Evolutionary conservation across 495 filamentous ascomycete species (phyloP), one percentile per base, ranked within the genome.

Genomic region (Penicillium paxilli): DNA sequence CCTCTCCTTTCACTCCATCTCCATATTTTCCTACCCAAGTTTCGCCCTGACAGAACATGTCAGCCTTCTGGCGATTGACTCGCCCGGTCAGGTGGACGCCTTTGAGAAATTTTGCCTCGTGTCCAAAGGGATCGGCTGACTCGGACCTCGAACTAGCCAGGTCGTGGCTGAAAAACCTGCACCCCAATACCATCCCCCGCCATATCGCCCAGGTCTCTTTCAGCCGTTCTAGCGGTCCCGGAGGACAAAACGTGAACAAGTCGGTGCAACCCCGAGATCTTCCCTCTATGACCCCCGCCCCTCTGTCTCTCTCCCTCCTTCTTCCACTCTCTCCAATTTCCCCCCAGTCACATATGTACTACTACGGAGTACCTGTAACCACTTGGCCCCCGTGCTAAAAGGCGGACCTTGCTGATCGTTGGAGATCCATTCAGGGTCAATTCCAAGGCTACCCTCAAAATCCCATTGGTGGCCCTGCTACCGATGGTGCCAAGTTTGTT

Each of bases 231-330:
- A 90, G 90, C 51, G 94, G 94, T 0, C 89, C 93, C 9, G 94
- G 94, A 17, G 94, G 94, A 5, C 94, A 98, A 65, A 93, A 97
- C 73, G 90, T 94, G 40, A 98, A 98, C 71, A 97, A 96, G 93
- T 97, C 76, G 55, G 83, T 77, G 54, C 51, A 60, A 50, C 30
- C 56, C 60, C 57, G 60, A 63, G 45, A 44, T 49, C 35, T n/a
- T n/a, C n/a, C n/a, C n/a, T n/a, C n/a, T n/a, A n/a, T n/a, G n/a
- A n/a, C n/a, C n/a, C n/a, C n/a, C n/a, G n/a, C n/a, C n/a, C n/a
- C n/a, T n/a, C n/a, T n/a, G 10, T 22, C 45, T 16, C 49, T 48
- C 28, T 28, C 26, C 46, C 47, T 24, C 14, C 6, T 14, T 20
- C 28, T 51, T 32, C 28, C 28, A 11, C 28, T 32, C 4, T 32